Base-by-base conservation (phyloP, 441 rosid genomes). In the Brassica balearica region DNA sequence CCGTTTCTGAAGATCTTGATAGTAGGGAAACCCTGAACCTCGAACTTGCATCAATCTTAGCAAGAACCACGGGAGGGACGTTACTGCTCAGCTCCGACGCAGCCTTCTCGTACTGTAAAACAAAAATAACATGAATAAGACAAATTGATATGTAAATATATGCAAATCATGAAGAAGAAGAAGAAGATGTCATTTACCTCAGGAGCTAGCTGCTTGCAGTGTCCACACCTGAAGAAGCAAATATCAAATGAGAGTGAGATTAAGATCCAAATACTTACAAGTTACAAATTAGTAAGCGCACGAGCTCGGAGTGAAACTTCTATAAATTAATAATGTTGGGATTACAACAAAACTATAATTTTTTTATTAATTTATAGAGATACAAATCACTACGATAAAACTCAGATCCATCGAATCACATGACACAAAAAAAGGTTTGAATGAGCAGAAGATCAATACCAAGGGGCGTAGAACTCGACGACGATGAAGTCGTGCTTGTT, bases 141-240 rank as follows among this genome's bases (percentile, higher is more conserved):
- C 27, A 23, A 23, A 23, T 2, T 23, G 27, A 23, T 3, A 23
- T 17, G 19, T 17, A 17, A 17, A 17, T 17, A 17, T 17, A 17
- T 19, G 19, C 19, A 19, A 19, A 19, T 19, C 27, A 23, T 23
- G 27, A 23, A 23, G 12, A 2, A 9, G 8, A 8, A 7, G 10
- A 8, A 7, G 51, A 43, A 12, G 15, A 1, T 1, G 7, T 48
- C 3, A 48, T 51, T 6, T 85, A 95, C 99, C 98, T 93, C 94
- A 22, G 99, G 99, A 71, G 97, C 99, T 73, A 95, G 97, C 62
- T 87, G 87, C 90, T 89, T 90, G 76, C 99, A 95, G 86, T 95
- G 98, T 6, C 98, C 99, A 77, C 98, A 95, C 99, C 99, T 93
- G 85, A 70, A 74, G 56, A 72, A 62, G 14, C 8, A 60, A 8